These are phyloP conservation scores for Pythium chondricola DNA, from an alignment of 352 stramenopile genomes.

Conservation along the genomic window DNA sequence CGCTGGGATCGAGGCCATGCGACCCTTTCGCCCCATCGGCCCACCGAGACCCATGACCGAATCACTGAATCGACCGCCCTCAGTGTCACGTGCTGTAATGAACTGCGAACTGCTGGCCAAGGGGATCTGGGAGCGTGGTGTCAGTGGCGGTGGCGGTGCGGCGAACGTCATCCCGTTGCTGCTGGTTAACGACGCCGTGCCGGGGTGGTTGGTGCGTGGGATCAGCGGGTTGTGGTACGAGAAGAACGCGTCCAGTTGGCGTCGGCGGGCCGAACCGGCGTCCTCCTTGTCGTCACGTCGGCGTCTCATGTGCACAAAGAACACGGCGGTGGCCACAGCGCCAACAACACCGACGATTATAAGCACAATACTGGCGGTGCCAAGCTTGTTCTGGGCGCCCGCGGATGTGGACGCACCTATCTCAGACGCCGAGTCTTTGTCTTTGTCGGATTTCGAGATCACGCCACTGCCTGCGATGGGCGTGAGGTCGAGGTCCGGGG, in stretches of 20 bases:
- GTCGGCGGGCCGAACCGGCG: conserved; percentile 10
- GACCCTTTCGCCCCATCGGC: conserved; percentile 1
- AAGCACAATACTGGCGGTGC: conserved; percentile 37
- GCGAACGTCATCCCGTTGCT: conserved; percentile 14
- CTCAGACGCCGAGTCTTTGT: neutral
- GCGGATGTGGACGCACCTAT: neutral
- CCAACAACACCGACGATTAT: conserved; percentile 36
- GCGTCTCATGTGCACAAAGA: conserved; percentile 42
- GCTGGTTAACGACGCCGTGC: conserved; percentile 6
- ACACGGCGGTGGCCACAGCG: conserved; percentile 38
- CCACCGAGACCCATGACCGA: conserved; percentile 5
- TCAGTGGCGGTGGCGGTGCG: neutral
- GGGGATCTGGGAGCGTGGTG: conserved; percentile 15
- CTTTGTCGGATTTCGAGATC: conserved; percentile 4
- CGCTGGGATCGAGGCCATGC: conserved; percentile 9
- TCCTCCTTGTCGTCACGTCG: conserved; percentile 18
- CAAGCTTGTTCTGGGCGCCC: conserved; percentile 15
- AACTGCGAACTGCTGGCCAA: conserved; percentile 35
- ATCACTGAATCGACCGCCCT: conserved; percentile 14
- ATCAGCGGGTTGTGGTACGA: neutral
- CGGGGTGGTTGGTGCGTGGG: conserved; percentile 8
- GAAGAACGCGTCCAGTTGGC: conserved; percentile 13
- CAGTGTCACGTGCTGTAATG: too few relatives aligned
- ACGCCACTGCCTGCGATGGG: conserved; percentile 6
- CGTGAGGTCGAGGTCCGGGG: conserved; percentile 5